Base-by-base conservation (phyloP, 768 basidiomycete genomes). In the Hypholoma fasciculare region DNA sequence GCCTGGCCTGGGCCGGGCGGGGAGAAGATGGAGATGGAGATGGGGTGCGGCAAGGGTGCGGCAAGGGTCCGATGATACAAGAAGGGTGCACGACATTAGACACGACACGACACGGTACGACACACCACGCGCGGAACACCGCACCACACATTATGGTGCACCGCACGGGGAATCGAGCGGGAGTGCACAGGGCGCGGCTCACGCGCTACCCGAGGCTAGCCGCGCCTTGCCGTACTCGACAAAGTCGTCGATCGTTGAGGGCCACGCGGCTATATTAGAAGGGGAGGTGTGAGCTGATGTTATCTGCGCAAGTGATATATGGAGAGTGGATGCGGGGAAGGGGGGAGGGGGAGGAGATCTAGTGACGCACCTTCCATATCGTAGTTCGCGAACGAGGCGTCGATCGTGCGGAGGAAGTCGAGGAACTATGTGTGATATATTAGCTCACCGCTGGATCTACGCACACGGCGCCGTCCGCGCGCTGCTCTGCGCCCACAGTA, bases 171-270 rank as follows among this genome's bases (percentile, higher is more conserved):
- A 47, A 27, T 52, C 16, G 7, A 12, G 30, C 23, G 39, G 1
- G 16, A 17, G 39, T 38, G 23, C 4, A 23, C 23, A 23, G 44
- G 11, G 9, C 14, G 8, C 11, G 26, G 53, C 30, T 60, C 52
- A 52, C 52, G 43, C 40, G 16, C 23, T 9, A 1, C 30, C 36
- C 13, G 50, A 30, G 8, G 50, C 44, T 48, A 79, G 59, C 48
- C 77, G 73, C 60, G 72, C 71, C 67, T 79, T 84, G 40, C 84
- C 88, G 65, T 79, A 88, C 54, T 81, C 84, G 14, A 92, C 90
- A 64, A 92, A 94, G 52, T 91, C 90, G 64, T 95, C 92, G 61
- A 94, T 89, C 20, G 87, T 82, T 38, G 91, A 92, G 4, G 92
- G 92, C 92, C 92, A 94, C 1, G 93, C 89, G 48, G 83, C 92